Evolutionary conservation across 1,284 basidiomycete species (phyloP).

Genomic region (Boletus austroedulis): DNA sequence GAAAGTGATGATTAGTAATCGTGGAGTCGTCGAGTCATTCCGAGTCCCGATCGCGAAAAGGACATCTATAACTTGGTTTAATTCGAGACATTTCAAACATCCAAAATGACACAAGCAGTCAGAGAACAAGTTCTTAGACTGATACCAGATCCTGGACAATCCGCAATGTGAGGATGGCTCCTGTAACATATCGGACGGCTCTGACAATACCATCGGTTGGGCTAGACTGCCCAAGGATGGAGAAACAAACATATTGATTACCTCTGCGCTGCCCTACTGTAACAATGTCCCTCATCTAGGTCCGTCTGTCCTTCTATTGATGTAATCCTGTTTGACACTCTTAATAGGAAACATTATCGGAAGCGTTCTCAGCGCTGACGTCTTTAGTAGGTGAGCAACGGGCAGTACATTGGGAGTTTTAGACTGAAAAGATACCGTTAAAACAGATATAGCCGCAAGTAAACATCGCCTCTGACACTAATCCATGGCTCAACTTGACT

Average conservation of each 20-base stretch:
- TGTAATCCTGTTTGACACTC: conserved; percentile 7
- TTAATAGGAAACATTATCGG: conserved; percentile 92
- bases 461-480: neutral
- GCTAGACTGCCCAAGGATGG: conserved; percentile 81
- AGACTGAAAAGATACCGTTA: conserved; percentile 1
- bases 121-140: conserved; percentile 62
- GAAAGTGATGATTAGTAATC: conserved; percentile 8
- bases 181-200: conserved; percentile 9
- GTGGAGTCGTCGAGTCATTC: neutral
- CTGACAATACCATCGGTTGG: conserved; percentile 10
- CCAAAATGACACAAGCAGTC: conserved; percentile 61
- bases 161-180: conserved; percentile 42
- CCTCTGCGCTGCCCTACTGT: conserved; percentile 96
- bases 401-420: neutral
- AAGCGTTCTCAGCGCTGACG: conserved; percentile 92
- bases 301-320: conserved; percentile 33
- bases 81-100: neutral
- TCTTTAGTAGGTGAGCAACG: conserved; percentile 81
- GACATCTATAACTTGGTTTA: too few species aligned
- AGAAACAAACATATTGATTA: conserved; percentile 86
- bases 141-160: conserved; percentile 49
- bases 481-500: conserved; percentile 5
- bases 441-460: conserved; percentile 66
- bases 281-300: conserved; percentile 99
- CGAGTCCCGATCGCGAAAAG: neutral